phyloP scores from a whole-genome alignment of 1,284 basidiomycete genomes.

The Heterobasidion irregulare region DNA sequence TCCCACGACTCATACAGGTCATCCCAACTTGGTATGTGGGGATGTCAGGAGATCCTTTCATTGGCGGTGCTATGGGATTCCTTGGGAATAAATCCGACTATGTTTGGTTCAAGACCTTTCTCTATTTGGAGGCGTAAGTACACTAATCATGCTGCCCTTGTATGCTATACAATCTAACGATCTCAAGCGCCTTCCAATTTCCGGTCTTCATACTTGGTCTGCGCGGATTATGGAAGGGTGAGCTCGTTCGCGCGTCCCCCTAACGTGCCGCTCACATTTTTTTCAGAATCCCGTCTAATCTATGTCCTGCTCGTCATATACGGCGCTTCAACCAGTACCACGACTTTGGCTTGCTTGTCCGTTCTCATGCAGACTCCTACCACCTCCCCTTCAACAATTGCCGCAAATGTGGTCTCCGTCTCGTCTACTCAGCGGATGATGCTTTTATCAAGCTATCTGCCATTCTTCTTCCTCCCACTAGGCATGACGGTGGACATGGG shows the following conservation, averaged over 20 bases:
- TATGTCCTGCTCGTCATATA: slow-evolving; percentile 62
- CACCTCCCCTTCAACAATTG: slow-evolving; percentile 20
- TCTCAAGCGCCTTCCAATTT: slow-evolving; percentile 59
- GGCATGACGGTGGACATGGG: slow-evolving; percentile 70
- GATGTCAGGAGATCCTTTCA: slow-evolving; percentile 54
- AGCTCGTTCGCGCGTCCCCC: slow-evolving; percentile 10
- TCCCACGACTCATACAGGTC: slow-evolving; percentile 36
- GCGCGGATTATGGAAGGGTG: slow-evolving; percentile 58
- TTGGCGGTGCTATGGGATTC: slow-evolving; percentile 42
- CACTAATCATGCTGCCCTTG: not conserved
- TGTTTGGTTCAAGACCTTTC: slow-evolving; percentile 63
- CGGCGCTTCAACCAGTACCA: slow-evolving; percentile 71
- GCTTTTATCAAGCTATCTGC: slow-evolving; percentile 67
- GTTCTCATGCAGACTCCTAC: slow-evolving; percentile 43
- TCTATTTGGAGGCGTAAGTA: slow-evolving; percentile 43
- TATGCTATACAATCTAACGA: not conserved
- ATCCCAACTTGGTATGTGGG: slow-evolving; percentile 39
- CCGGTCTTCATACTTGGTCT: slow-evolving; percentile 70
- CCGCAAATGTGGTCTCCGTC: slow-evolving; percentile 26
- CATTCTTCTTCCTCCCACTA: slow-evolving; percentile 68
- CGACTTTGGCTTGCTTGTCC: slow-evolving; percentile 63
- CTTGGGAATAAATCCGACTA: slow-evolving; percentile 29
- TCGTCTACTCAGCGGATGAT: slow-evolving; percentile 36
- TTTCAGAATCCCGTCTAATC: slow-evolving; percentile 33
- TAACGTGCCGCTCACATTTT: slow-evolving; percentile 8